Conservation (phyloP, 371 early-diverging fungal genomes). For the Mortierella sp. region DNA sequence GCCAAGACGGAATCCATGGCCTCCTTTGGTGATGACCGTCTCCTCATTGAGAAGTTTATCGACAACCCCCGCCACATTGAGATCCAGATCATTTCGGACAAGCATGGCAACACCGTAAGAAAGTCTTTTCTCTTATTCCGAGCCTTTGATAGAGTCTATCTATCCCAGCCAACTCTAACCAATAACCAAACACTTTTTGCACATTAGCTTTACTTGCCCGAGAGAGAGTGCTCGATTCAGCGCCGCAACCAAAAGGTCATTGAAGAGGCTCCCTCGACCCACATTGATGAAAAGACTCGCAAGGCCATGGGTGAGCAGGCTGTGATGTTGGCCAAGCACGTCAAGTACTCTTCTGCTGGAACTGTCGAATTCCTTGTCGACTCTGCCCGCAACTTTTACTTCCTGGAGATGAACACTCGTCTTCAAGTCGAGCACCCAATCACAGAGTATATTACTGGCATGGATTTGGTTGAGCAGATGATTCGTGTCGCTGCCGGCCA, state of each 20-base stretch:
- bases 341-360: constrained; percentile 85
- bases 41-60: constrained; percentile 95
- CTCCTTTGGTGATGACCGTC: constrained; percentile 89
- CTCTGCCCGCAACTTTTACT: constrained; percentile 80
- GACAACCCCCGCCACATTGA: constrained; percentile 92
- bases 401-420: constrained; percentile 91
- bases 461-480: constrained; percentile 95
- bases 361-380: constrained; percentile 92
- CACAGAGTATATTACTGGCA: constrained; percentile 92
- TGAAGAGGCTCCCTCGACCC: constrained; percentile 84
- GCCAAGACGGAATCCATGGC: constrained; percentile 87
- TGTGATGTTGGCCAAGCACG: constrained; percentile 81
- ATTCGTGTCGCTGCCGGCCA: constrained; percentile 82
- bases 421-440: constrained; percentile 98
- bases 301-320: constrained; percentile 88
- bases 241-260: constrained; percentile 89
- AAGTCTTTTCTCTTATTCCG: neutral
- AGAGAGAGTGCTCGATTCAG: constrained; percentile 93
- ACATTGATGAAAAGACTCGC: constrained; percentile 70
- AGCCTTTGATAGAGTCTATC: neutral
- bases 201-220: constrained; percentile 81
- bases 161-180: neutral
- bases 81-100: constrained; percentile 79
- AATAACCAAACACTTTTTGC: neutral
- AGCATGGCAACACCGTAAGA: constrained; percentile 64